A percentile compares a stretch with the other conserved stretches of the same genome.
These are phyloP conservation scores for Populus pruinosa DNA, from an alignment of 345 rosid genomes.

Conservation along the genomic window DNA sequence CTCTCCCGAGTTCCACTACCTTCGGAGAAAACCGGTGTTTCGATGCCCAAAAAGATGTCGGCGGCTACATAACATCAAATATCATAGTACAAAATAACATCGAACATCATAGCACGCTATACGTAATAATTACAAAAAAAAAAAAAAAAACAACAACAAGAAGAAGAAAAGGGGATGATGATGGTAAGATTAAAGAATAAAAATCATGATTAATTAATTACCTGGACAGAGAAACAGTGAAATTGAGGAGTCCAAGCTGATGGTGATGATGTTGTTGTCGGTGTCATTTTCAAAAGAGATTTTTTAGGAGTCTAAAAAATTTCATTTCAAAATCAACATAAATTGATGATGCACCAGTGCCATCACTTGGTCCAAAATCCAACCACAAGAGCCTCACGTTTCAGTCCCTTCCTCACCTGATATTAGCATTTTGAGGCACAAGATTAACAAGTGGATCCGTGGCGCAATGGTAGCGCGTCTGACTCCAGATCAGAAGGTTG, in stretches of 20 bases:
- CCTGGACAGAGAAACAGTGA: slow-evolving; percentile 12
- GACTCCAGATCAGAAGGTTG: slow-evolving; percentile 98
- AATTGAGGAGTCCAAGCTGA: slow-evolving; percentile 9
- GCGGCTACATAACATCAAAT: slow-evolving; percentile 20
- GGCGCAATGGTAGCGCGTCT: slow-evolving; percentile 99
- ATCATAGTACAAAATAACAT: no score
- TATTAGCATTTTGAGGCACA: accelerated
- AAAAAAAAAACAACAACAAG: not conserved
- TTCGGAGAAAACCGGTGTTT: slow-evolving; percentile 34
- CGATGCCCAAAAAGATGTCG: slow-evolving; percentile 32
- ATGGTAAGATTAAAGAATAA: not conserved
- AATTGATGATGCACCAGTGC: not conserved
- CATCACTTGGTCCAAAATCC: not conserved
- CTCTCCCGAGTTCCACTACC: slow-evolving; percentile 22
- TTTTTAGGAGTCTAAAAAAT: not conserved
- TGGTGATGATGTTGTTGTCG: slow-evolving; percentile 4
- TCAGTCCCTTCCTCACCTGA: not conserved
- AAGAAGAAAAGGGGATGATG: not conserved
- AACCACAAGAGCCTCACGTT: not conserved
- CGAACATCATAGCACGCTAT: not conserved
- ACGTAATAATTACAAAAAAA: not conserved
- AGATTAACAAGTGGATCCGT: slow-evolving; percentile 43
- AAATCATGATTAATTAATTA: not conserved
- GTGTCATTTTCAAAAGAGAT: not conserved
- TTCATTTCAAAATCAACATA: not conserved